A percentile compares a stretch with the other conserved stretches of the same genome.
These are phyloP conservation scores for Ampelocalamus luodianensis DNA, from an alignment of 176 grass and related monocot species.

Conservation along the genomic window DNA sequence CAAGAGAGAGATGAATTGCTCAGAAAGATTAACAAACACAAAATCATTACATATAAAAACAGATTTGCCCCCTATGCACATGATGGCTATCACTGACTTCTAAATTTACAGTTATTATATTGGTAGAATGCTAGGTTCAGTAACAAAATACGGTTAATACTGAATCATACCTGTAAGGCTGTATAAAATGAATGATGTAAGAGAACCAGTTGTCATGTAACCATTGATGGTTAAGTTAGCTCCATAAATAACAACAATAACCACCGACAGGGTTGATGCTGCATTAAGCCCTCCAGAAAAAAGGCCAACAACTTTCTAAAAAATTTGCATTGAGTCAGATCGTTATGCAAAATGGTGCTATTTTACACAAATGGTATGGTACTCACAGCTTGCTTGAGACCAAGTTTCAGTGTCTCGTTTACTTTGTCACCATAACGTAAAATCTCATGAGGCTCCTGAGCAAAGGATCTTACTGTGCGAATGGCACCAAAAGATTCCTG, in stretches of 20 bases:
- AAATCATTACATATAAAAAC: not conserved
- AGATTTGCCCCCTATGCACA: not conserved
- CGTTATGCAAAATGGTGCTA: slow-evolving; percentile 10
- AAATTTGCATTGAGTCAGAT: slow-evolving; percentile 34
- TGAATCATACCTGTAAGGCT: slow-evolving; percentile 88
- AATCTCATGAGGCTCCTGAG: slow-evolving; percentile 81
- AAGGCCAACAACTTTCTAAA: slow-evolving; percentile 88
- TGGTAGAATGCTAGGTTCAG: slow-evolving; percentile 6
- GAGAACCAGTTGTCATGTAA: slow-evolving; percentile 93
- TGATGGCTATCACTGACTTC: not conserved
- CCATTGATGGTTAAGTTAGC: slow-evolving; percentile 94
- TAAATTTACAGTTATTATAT: not conserved
- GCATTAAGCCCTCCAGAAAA: slow-evolving; percentile 97
- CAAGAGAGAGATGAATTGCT: slow-evolving; percentile 36
- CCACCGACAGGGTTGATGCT: slow-evolving; percentile 84
- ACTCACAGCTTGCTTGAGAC: slow-evolving; percentile 97
- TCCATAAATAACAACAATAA: slow-evolving; percentile 90
- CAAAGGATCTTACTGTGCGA: slow-evolving; percentile 93
- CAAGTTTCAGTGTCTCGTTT: slow-evolving; percentile 86
- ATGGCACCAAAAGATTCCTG: slow-evolving; percentile 98
- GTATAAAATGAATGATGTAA: slow-evolving; percentile 97
- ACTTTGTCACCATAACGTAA: slow-evolving; percentile 86
- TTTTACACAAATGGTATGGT: slow-evolving; percentile 28
- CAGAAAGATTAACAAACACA: slow-evolving; percentile 13
- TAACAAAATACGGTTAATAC: slow-evolving; percentile 1